Percentiles rank a stretch among this genome's conserved stretches.
Evolutionary conservation across 2,329 filamentous ascomycete species (phyloP).

Genomic region (Diaporthe vexans): DNA sequence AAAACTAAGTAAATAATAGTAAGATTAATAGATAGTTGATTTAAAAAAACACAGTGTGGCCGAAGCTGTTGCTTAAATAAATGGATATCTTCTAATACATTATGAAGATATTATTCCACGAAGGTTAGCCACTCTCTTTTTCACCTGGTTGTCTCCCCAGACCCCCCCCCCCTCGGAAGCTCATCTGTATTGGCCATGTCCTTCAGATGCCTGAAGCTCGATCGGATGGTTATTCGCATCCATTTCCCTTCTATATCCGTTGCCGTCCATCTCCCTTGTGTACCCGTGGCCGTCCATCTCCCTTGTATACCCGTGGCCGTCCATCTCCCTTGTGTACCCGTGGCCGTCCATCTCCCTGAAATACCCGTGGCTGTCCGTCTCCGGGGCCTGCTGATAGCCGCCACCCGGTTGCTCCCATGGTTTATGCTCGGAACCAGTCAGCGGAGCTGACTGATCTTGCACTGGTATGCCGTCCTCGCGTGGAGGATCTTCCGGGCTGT

Average conservation of each 20-base stretch:
- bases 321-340: constrained; percentile 1
- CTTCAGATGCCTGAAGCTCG: constrained; percentile 13
- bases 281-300: constrained; percentile 11
- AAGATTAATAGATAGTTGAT: no score
- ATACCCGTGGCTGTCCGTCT: constrained; percentile 1
- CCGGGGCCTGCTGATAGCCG: background rate
- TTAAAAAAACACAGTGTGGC: no score
- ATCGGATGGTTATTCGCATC: background rate
- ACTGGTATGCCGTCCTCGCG: background rate
- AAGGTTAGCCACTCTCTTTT: background rate
- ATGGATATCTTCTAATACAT: background rate
- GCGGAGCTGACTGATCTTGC: background rate
- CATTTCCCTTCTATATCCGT: background rate
- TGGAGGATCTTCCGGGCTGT: background rate
- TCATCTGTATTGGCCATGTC: background rate
- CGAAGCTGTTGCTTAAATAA: no score
- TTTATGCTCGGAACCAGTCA: background rate
- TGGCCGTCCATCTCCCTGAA: constrained; percentile 1
- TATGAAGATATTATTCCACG: background rate
- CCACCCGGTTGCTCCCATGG: constrained; percentile 9
- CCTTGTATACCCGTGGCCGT: background rate
- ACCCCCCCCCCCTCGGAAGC: no score
- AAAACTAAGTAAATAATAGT: no score
- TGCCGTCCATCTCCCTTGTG: constrained; percentile 4
- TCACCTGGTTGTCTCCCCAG: no score